Base-by-base conservation (phyloP, 2,329 filamentous ascomycete species). In the Fusarium odoratissimum region DNA sequence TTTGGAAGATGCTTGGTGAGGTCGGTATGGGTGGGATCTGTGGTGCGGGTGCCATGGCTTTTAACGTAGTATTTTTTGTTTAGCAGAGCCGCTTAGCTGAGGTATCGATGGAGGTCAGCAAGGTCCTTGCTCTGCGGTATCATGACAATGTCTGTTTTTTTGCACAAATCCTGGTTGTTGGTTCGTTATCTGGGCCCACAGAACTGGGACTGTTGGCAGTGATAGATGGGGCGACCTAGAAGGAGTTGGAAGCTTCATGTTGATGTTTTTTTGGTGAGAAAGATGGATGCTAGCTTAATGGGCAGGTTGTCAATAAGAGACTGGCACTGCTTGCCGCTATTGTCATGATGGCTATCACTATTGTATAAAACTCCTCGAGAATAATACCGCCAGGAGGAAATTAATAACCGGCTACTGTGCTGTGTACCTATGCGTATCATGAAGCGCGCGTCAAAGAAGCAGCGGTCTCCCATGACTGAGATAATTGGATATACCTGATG, bases 1-100 rank as follows among this genome's bases (percentile, higher is more conserved):
- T 52, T 8, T 57, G 59, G 33, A 73, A 57, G 55, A 71, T 58
- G n/a, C 19, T 55, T n/a, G 69, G 73, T 14, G 72, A 60, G 28
- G 60, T 54, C 38, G 65, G 42, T 25, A 77, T 61, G 28, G 74
- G 74, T 25, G 75, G 75, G 42, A 77, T 63, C 58, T 71, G 66
- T 40, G 73, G 72, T 45, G 72, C 66, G 61, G 69, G 41, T 49
- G 49, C 52, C 71, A 73, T 74, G 45, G 51, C 38, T 44, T 48
- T 64, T 67, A 60, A 54, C n/a, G 64, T 58, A 28, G 37, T 28
- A 45, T 52, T 57, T 48, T 57, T 54, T 73, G 55, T 58, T 67
- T 60, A 67, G 62, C 54, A 57, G 59, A 23, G 33, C 38, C 31
- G 46, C 65, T 55, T 64, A 54, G 45, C 25, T 33, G 23, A 54